Evolutionary conservation across 371 early-diverging fungal genomes (phyloP), one percentile per base, ranked within the genome.

Genomic region (Apophysomyces variabilis): DNA sequence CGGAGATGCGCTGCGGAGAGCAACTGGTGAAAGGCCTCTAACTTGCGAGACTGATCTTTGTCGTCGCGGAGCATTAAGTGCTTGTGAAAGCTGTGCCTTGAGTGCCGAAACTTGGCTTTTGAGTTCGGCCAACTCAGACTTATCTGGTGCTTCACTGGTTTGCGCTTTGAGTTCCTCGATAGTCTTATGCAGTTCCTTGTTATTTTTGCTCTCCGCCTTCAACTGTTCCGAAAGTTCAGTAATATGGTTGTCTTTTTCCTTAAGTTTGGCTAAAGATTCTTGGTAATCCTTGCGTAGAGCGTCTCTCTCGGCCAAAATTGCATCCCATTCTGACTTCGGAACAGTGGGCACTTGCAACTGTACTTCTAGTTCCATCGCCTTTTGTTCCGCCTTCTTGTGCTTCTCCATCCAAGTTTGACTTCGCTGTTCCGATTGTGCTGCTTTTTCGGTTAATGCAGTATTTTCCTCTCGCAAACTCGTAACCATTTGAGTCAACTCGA

Each of bases 401-500:
- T 89, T 88, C 43, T 92, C 92, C 66, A 78, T 86, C 92, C 89
- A 90, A 21, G 66, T 66, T 14, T 70, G 70, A 60, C 89, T 72
- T 68, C 92, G 90, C 3, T 57, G 73, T 72, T 94, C 94, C 47
- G 92, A 72, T 6, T 77, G 70, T 9, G 71, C 66, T 36, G 86
- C 73, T 46, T 83, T 84, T 26, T 84, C 78, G 32, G 66, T 69
- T 47, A 92, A 66, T 4, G 67, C 68, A 35, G 85, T 86, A 72
- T 87, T 89, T 71, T 93, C 95, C 43, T 85, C 77, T 62, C 87
- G 85, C 58, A 90, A 84, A 61, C 78, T 70, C 13, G 86, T 87
- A 62, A 98, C 71, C 44, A 82, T 77, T 78, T 93, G 94, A 14
- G 96, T 96, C 67, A 99, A 83, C 74, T 93, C 95, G 66, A 98